These are phyloP conservation scores for Chrysanthemum makinoi DNA, from an alignment of 129 eudicot genomes.

Conservation along the genomic window DNA sequence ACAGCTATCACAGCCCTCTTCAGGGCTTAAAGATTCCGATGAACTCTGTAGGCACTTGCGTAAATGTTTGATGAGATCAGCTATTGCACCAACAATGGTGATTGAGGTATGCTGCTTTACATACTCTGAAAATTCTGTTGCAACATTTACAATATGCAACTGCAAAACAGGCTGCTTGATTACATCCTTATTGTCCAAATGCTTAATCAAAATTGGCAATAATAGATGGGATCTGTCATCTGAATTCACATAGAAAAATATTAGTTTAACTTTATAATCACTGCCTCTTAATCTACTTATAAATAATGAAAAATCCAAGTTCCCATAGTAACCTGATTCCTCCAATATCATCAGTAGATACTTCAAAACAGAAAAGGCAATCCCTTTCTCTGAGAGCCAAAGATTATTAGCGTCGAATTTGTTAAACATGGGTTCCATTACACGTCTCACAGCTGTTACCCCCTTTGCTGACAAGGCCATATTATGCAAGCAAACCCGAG, in stretches of 20 bases:
- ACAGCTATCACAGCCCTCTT: constrained; percentile 36
- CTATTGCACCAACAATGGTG: constrained; percentile 66
- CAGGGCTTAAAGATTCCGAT: constrained; percentile 51
- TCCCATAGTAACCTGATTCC: constrained; percentile 61
- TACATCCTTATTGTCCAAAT: constrained; percentile 77
- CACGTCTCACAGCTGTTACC: constrained; percentile 72
- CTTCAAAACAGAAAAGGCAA: constrained; percentile 57
- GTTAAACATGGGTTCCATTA: constrained; percentile 71
- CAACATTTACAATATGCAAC: constrained; percentile 51
- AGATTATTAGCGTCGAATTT: constrained; percentile 63
- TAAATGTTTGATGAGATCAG: constrained; percentile 61
- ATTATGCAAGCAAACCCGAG: constrained; percentile 70
- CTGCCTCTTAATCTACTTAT: neutral
- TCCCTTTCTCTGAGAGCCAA: constrained; percentile 67
- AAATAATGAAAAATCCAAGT: neutral
- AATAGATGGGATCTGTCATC: constrained; percentile 69
- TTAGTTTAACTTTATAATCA: no score
- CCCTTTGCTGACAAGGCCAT: constrained; percentile 65
- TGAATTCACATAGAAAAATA: constrained; percentile 22
- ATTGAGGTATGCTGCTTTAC: constrained; percentile 57
- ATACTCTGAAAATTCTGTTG: constrained; percentile 50
- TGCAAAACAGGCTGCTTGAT: constrained; percentile 58
- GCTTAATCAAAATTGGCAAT: constrained; percentile 66
- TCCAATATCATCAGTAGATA: constrained; percentile 61
- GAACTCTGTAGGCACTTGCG: constrained; percentile 62